Conservation (phyloP, 2,329 filamentous ascomycete genomes). For the Pestalotiopsis sp. region DNA sequence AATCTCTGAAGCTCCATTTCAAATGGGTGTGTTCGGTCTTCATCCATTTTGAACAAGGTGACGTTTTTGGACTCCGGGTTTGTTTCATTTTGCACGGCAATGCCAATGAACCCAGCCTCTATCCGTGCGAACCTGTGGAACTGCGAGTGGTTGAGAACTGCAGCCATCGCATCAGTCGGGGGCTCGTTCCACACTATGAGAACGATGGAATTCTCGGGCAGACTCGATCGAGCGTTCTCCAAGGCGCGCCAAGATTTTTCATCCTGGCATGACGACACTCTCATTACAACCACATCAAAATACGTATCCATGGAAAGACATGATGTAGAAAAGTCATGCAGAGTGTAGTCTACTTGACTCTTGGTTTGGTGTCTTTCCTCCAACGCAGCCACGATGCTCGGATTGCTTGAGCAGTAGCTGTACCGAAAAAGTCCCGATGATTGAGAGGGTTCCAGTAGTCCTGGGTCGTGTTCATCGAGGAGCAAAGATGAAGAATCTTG, state of each 20-base stretch:
- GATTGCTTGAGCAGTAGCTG: neutral
- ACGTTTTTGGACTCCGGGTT: neutral
- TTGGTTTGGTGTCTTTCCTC: neutral
- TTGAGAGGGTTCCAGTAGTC: neutral
- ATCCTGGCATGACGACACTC: neutral
- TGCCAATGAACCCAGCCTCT: slow-evolving; percentile 18
- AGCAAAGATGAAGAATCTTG: slow-evolving; percentile 21
- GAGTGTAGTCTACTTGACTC: neutral
- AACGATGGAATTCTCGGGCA: neutral
- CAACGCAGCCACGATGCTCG: neutral
- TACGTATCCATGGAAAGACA: neutral
- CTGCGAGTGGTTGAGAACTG: neutral
- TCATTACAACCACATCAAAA: neutral
- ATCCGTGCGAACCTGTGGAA: neutral
- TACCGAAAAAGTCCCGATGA: neutral
- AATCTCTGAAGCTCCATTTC: neutral
- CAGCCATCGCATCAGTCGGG: neutral
- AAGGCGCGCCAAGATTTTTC: neutral
- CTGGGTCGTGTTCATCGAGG: neutral
- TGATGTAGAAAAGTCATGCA: neutral
- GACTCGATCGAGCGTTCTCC: neutral
- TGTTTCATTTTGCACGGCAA: slow-evolving; percentile 14
- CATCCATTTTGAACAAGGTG: neutral
- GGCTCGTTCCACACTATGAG: neutral
- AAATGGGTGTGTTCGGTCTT: neutral